Evolutionary conservation across 768 basidiomycete genomes (phyloP).

Genomic region (Suillus paluster): DNA sequence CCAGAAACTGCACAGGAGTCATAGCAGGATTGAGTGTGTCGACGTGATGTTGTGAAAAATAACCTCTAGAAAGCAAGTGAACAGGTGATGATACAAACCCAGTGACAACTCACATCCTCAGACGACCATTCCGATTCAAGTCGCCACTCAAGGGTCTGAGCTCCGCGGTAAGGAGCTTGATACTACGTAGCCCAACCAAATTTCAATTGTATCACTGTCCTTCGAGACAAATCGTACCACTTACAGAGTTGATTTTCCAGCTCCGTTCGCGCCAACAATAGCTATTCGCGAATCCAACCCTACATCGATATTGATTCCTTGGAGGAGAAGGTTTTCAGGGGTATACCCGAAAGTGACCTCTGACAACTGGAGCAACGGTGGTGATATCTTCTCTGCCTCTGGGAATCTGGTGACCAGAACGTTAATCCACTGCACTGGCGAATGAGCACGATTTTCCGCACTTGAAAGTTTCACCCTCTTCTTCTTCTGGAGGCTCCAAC

Average conservation of each 20-base stretch:
- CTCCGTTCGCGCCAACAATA: constrained; percentile 93
- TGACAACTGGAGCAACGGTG: constrained; percentile 90
- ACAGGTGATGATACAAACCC: constrained; percentile 10
- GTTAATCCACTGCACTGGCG: constrained; percentile 5
- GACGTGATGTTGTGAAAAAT: constrained; percentile 96
- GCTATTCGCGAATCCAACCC: constrained; percentile 95
- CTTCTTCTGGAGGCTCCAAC: constrained; percentile 88
- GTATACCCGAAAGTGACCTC: constrained; percentile 91
- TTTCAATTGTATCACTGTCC: background rate
- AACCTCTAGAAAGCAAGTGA: constrained; percentile 55
- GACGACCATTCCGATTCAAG: constrained; percentile 87
- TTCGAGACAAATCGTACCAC: constrained; percentile 26
- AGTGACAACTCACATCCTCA: constrained; percentile 69
- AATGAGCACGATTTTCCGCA: constrained; percentile 31
- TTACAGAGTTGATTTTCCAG: constrained; percentile 94
- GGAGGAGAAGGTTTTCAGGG: constrained; percentile 75
- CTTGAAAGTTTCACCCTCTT: constrained; percentile 94
- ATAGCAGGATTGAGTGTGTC: constrained; percentile 84
- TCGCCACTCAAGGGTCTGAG: constrained; percentile 76
- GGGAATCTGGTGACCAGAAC: constrained; percentile 64
- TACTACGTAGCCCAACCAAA: constrained; percentile 47
- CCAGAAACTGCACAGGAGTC: constrained; percentile 94
- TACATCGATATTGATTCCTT: constrained; percentile 85
- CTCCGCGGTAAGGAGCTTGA: constrained; percentile 91
- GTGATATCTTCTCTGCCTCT: constrained; percentile 96